Evolutionary conservation across 345 rosid genomes (phyloP), one percentile per base, ranked within the genome.

Genomic region (Eucalyptus cloeziana): DNA sequence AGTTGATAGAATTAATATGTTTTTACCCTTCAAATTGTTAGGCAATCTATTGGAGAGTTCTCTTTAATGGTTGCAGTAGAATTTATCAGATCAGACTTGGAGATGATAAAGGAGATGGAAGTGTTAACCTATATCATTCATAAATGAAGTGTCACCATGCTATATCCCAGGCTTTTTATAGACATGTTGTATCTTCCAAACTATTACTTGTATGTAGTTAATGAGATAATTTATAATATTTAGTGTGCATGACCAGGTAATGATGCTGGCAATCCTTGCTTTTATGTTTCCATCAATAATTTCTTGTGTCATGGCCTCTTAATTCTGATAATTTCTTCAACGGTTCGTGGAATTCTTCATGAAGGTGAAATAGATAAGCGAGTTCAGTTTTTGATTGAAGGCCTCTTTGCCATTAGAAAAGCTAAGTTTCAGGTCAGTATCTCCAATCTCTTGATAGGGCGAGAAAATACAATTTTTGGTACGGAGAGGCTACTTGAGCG

Each of bases 301-400:
- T 25, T 85, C 54, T 71, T 79, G 27, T 88, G 31, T 22, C 76
- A 37, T 37, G 44, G 43, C 47, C 51, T 89, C 31, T 33, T 33
- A 44, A 58, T 62, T 85, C 19, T 87, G 89, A 58, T 92, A 87
- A 69, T 88, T 86, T 88, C 37, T 91, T 30, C 94, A 97, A 91
- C 93, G 98, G 69, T 96, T 90, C 98, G 97, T 86, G 99, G 97
- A 62, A 96, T 97, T 86, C 95, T 97, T 88, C 99, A 96, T 90
- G 99, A 97, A 92, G 99, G 99, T 91, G 98, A 97, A 93, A 97
- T 96, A 51, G 98, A 97, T 89, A 96, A 96, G 92, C 93, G 98
- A 40, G 99, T 98, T 87, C 99, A 97, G 69, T 98, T 93, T 91
- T 90, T 98, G 92, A 97, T 97, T 71, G 99, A 98, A 94, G 96